Base-by-base conservation (phyloP, 371 early-diverging fungal species). In the Chytridium lagenaria region DNA sequence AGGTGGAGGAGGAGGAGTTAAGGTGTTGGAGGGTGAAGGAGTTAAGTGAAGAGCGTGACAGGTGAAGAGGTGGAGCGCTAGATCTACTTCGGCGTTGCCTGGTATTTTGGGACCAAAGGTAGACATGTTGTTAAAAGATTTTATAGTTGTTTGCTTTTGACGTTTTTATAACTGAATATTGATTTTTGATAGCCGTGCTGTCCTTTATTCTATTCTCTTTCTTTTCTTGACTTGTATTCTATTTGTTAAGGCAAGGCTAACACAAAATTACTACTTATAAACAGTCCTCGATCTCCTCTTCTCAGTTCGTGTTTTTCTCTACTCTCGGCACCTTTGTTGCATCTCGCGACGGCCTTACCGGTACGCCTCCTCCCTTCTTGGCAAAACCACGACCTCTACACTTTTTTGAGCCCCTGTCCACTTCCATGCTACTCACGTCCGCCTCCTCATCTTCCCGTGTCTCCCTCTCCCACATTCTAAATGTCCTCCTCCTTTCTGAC, bases 301-400 rank as follows among this genome's bases (percentile, higher is more conserved):
- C 38, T 15, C 63, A 12, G 26, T 28, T 76, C n/a, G 76, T 76
- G 15, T 76, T 76, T 40, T 76, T 71, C 68, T 61, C 64, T 2
- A 71, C 76, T 15, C 26, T 76, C 31, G 40, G 61, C 15, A 67
- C 66, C 15, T 67, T 76, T 28, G 71, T 76, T 3, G 33, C 31
- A 12, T 63, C 69, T 1, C 39, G 51, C 1, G 68, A 71, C 7
- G 71, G 71, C 7, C 59, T 76, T 22, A 22, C 1, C 10, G 67
- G 71, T 68, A 71, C 52, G n/a, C 36, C 33, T 12, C 67, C 22
- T 28, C 49, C 15, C 44, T 76, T 1, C 19, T 68, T 0, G 75
- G 75, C 34, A n/a, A 40, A 16, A 50, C 36, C 12, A 3, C 44
- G 22, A 50, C 34, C 16, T 19, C 33, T 26, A 37, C 76, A 15